Conservation (phyloP, 768 basidiomycete genomes). For the Agaricus blazei region DNA sequence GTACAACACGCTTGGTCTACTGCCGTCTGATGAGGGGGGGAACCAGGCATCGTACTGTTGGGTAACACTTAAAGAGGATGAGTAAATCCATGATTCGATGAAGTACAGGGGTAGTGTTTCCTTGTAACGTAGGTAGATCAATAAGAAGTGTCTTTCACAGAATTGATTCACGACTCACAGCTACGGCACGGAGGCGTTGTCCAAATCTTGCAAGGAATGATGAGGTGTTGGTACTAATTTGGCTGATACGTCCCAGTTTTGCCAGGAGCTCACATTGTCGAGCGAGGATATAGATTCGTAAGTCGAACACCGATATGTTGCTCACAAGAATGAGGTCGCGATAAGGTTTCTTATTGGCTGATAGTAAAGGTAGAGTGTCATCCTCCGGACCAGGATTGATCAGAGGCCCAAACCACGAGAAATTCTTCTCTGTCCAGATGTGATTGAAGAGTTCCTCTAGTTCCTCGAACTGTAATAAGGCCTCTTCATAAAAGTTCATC, state of each 20-base stretch:
- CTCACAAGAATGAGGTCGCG: conserved; percentile 86
- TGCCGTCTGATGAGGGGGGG: conserved; percentile 37
- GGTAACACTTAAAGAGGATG: conserved; percentile 78
- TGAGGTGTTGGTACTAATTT: conserved; percentile 66
- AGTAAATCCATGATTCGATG: conserved; percentile 92
- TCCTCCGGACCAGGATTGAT: conserved; percentile 68
- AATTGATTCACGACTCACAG: conserved; percentile 44
- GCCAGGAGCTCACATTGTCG: conserved; percentile 78
- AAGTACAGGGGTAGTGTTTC: conserved; percentile 60
- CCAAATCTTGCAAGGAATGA: conserved; percentile 78
- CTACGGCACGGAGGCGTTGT: conserved; percentile 64
- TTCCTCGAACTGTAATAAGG: conserved; percentile 84
- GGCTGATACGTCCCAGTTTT: conserved; percentile 59
- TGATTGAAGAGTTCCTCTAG: conserved; percentile 81
- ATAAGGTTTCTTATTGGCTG: conserved; percentile 76
- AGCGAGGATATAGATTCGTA: conserved; percentile 85
- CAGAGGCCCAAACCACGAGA: conserved; percentile 90
- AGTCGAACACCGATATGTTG: conserved; percentile 90
- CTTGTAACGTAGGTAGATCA: conserved; percentile 23
- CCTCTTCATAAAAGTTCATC: conserved; percentile 86
- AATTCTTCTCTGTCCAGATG: conserved; percentile 69
- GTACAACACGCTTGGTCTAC: conserved; percentile 46
- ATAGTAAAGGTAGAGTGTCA: conserved; percentile 79
- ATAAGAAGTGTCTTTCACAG: conserved; percentile 19
- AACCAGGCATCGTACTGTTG: conserved; percentile 78